phyloP scores from a whole-genome alignment of 1,284 basidiomycete genomes.

The Athelia sp. region DNA sequence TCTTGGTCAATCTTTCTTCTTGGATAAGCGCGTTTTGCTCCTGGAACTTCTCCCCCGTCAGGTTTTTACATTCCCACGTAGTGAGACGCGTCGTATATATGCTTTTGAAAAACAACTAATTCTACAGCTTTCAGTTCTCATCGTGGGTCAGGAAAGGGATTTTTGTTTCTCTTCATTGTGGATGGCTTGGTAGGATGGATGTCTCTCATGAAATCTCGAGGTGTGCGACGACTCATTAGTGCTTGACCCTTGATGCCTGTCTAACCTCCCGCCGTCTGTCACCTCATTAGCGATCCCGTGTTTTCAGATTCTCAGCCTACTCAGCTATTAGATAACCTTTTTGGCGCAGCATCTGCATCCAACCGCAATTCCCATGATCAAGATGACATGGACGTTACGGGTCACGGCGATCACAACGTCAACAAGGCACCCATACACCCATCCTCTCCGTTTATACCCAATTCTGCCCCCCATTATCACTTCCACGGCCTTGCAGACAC shows the following conservation, averaged over 20 bases:
- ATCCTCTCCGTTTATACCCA: slow-evolving; percentile 24
- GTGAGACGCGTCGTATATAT: too few relatives aligned
- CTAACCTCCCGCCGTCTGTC: not conserved
- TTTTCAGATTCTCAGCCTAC: slow-evolving; percentile 38
- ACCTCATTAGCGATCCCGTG: slow-evolving; percentile 19
- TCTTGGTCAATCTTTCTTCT: too few relatives aligned
- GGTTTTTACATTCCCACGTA: too few relatives aligned
- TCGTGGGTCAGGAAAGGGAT: too few relatives aligned
- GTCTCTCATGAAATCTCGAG: not conserved
- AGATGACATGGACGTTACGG: not conserved
- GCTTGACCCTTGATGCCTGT: not conserved
- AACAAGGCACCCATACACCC: slow-evolving; percentile 28
- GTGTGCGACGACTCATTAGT: not conserved
- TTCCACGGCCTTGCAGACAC: slow-evolving; percentile 48
- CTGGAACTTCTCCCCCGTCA: too few relatives aligned
- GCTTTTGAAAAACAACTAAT: too few relatives aligned
- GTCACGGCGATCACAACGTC: not conserved
- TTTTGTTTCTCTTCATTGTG: not conserved
- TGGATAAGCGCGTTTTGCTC: too few relatives aligned
- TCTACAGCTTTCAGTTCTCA: too few relatives aligned
- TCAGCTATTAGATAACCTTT: slow-evolving; percentile 31
- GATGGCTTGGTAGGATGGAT: not conserved
- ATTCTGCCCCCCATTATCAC: slow-evolving; percentile 40
- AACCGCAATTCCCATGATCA: not conserved
- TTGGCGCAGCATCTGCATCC: slow-evolving; percentile 17